A percentile compares a stretch with the other conserved stretches of the same genome.
Conservation (phyloP, 495 filamentous ascomycete species). For the Baudoinia panamericana region DNA sequence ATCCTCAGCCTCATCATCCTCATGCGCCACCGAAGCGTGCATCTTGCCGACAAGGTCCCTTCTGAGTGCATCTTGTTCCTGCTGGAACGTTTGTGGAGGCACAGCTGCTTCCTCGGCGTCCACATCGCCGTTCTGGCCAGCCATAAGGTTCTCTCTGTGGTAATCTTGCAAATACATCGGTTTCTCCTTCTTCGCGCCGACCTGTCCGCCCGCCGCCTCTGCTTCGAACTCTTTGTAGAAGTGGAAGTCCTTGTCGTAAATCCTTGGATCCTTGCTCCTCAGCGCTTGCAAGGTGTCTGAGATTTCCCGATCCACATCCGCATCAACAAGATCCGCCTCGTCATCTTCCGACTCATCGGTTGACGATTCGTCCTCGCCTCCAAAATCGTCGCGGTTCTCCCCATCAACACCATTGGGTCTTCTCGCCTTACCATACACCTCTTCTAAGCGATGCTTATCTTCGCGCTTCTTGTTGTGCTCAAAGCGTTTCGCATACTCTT, state of each 20-base stretch:
- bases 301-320: slow-evolving; percentile 74
- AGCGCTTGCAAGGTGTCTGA: slow-evolving; percentile 74
- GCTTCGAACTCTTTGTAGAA: slow-evolving; percentile 62
- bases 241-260: slow-evolving; percentile 65
- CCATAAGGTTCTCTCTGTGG: slow-evolving; percentile 71
- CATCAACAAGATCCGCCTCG: slow-evolving; percentile 66
- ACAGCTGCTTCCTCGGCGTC: slow-evolving; percentile 40
- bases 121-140: slow-evolving; percentile 43
- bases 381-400: slow-evolving; percentile 36
- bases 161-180: slow-evolving; percentile 81
- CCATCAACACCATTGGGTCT: slow-evolving; percentile 16
- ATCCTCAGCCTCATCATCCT: slow-evolving; percentile 32
- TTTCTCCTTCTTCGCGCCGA: slow-evolving; percentile 52
- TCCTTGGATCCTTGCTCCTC: slow-evolving; percentile 70
- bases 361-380: slow-evolving; percentile 37
- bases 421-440: slow-evolving; percentile 2
- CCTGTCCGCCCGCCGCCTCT: slow-evolving; percentile 22
- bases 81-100: slow-evolving; percentile 55
- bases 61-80: slow-evolving; percentile 78
- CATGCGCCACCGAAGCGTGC: slow-evolving; percentile 45
- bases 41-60: slow-evolving; percentile 63
- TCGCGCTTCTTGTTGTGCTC: slow-evolving; percentile 95
- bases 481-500: slow-evolving; percentile 77
- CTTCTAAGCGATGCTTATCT: slow-evolving; percentile 67
- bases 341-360: slow-evolving; percentile 70